Evolutionary conservation across 2,329 filamentous ascomycete species (phyloP).

Genomic region (Trichoderma arundinaceum): DNA sequence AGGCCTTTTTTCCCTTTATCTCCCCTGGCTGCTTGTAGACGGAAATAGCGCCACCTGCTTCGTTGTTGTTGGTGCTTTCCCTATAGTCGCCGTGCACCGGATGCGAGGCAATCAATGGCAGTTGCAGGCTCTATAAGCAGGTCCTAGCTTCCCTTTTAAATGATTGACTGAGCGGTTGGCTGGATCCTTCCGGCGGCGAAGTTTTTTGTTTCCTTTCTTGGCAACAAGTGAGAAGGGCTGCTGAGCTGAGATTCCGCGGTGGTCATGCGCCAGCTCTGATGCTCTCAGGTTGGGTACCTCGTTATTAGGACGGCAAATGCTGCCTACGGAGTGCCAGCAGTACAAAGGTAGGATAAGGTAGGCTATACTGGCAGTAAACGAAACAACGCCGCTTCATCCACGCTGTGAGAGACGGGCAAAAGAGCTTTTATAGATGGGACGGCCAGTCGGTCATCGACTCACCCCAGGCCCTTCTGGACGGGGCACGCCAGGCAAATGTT

Average conservation of each 20-base stretch:
- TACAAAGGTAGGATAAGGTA: too few relatives aligned
- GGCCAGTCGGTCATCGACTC: neutral
- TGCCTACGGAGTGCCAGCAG: too few relatives aligned
- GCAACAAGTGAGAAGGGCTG: neutral
- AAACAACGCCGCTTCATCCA: too few relatives aligned
- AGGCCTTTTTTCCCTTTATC: neutral
- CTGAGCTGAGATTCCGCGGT: conserved; percentile 7
- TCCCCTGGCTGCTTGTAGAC: conserved; percentile 22
- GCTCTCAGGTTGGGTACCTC: too few relatives aligned
- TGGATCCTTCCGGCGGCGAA: conserved; percentile 3
- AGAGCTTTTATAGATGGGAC: conserved; percentile 14
- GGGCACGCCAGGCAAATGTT: neutral
- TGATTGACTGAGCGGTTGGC: neutral
- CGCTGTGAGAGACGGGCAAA: neutral
- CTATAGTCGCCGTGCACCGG: conserved; percentile 19
- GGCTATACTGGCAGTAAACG: too few relatives aligned
- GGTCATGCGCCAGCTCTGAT: conserved; percentile 18
- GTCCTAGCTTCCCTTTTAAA: conserved; percentile 16
- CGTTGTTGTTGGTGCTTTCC: conserved; percentile 16
- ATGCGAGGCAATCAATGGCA: conserved; percentile 25
- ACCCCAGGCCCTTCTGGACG: too few relatives aligned
- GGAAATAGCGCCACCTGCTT: conserved; percentile 7
- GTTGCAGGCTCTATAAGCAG: conserved; percentile 1
- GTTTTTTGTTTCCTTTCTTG: neutral
- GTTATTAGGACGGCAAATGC: too few relatives aligned